Base-by-base conservation (phyloP, 495 filamentous ascomycete species). In the Neurospora sp. region DNA sequence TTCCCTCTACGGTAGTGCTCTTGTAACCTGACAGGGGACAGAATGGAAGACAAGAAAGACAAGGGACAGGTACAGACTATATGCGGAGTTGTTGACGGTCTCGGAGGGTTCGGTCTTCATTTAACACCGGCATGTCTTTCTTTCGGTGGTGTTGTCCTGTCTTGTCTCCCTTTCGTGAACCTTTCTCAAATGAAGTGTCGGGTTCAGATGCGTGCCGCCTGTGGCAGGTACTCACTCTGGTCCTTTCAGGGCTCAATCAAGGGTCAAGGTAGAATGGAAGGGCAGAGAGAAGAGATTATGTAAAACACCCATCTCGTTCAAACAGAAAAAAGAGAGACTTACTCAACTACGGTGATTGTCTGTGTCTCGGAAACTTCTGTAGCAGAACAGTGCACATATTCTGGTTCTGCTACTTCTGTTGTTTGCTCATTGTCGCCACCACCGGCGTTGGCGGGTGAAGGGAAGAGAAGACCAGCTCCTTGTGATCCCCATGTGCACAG, bases 401-500 rank as follows among this genome's bases (percentile, higher is more conserved):
- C 79, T 17, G 54, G 31, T 3, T 66, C 28, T 59, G 48, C 28
- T 66, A 36, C 28, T 66, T 31, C 28, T 66, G 54, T 13, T 66
- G 54, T 9, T 66, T 36, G 54, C 28, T 66, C 28, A 31, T 34
- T 66, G 24, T 66, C 9, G 13, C 54, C 28, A 28, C 6, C 28
- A 9, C 28, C 15, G 28, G 13, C 15, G 69, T 78, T 76, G 21
- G 42, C 80, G 78, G 9, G 76, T 75, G 70, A 79, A 79, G 45
- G 84, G 48, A 59, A 85, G 34, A 89, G 77, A 69, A 82, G 84
- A 31, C 82, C 82, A 19, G 89, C 90, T 40, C 91, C 91, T 45
- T 85, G 80, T 69, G 85, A 79, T 69, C 91, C 90, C 91, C 91
- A 93, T 72, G 91, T 92, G 80, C 91, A 92, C 71, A 85, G 84